phyloP scores from a whole-genome alignment of 441 rosid species.

The Pelargonium australe region DNA sequence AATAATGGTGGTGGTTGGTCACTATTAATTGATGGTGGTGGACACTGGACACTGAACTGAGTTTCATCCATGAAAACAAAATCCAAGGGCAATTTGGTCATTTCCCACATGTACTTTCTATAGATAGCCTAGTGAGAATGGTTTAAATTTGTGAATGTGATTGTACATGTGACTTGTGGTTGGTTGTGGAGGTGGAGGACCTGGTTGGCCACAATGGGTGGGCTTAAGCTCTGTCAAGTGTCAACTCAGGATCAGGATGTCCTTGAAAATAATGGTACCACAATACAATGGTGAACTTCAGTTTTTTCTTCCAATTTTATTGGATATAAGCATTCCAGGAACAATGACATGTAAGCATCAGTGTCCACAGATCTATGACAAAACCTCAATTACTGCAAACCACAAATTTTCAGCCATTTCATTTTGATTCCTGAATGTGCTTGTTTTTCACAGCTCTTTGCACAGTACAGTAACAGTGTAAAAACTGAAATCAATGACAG shows the following conservation, averaged over 20 bases:
- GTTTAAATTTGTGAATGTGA: not conserved
- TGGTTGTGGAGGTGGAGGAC: not conserved
- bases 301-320: too few relatives aligned
- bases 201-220: not conserved
- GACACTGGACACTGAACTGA: not conserved
- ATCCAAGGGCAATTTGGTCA: not conserved
- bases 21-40: not conserved
- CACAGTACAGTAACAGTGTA: not conserved
- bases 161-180: not conserved
- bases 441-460: not conserved
- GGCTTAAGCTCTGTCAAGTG: too few relatives aligned
- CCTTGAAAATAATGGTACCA: too few relatives aligned
- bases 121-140: not conserved
- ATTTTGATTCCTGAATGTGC: not conserved
- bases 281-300: too few relatives aligned
- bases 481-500: not conserved
- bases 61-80: not conserved
- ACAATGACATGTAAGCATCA: not conserved
- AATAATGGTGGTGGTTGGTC: not conserved
- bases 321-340: too few relatives aligned
- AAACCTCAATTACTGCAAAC: not conserved
- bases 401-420: not conserved
- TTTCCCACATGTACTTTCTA: not conserved
- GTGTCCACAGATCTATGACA: not conserved
- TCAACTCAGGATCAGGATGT: too few relatives aligned